These are phyloP conservation scores for Exophiala aquamarina DNA, from an alignment of 2,329 filamentous ascomycete species.

Conservation along the genomic window DNA sequence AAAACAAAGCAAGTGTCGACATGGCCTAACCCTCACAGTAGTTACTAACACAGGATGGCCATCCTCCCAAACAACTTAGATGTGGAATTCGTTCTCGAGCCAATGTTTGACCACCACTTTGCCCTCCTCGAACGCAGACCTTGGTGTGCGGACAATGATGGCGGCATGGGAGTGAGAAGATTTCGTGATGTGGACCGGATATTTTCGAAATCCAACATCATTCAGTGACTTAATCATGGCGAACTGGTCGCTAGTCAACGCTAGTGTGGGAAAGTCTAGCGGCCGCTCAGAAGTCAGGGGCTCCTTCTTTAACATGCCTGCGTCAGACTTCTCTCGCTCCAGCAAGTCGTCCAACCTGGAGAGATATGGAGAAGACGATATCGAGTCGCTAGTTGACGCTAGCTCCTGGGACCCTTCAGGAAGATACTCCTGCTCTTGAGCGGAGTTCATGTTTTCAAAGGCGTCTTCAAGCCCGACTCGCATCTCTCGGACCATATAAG, in stretches of 20 bases:
- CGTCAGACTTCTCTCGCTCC: slow-evolving; percentile 32
- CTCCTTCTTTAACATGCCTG: slow-evolving; percentile 31
- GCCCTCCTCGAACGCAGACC: slow-evolving; percentile 74
- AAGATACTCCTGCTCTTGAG: slow-evolving; percentile 71
- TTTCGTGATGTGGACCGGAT: slow-evolving; percentile 58
- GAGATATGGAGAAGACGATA: slow-evolving; percentile 7
- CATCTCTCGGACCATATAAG: slow-evolving; percentile 72
- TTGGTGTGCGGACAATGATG: slow-evolving; percentile 73
- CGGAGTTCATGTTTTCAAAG: slow-evolving; percentile 70
- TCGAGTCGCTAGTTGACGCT: slow-evolving; percentile 23
- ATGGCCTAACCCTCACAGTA: slow-evolving; percentile 1
- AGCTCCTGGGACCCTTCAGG: slow-evolving; percentile 55
- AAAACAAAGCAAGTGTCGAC: not conserved
- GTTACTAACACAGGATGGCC: too few species aligned
- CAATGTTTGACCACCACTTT: slow-evolving; percentile 77
- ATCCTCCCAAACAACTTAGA: slow-evolving; percentile 39
- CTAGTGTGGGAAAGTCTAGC: slow-evolving; percentile 66
- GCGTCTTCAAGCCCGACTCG: slow-evolving; percentile 74
- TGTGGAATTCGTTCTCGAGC: slow-evolving; percentile 70
- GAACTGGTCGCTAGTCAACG: slow-evolving; percentile 77
- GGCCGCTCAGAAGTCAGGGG: slow-evolving; percentile 30
- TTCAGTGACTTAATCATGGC: slow-evolving; percentile 79
- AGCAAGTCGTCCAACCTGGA: slow-evolving; percentile 18
- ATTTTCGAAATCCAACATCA: slow-evolving; percentile 58
- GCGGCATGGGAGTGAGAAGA: slow-evolving; percentile 82